Percentiles rank a stretch among this genome's conserved stretches.
phyloP scores from a whole-genome alignment of 2,329 filamentous ascomycete species.

The Monascus ruber region DNA sequence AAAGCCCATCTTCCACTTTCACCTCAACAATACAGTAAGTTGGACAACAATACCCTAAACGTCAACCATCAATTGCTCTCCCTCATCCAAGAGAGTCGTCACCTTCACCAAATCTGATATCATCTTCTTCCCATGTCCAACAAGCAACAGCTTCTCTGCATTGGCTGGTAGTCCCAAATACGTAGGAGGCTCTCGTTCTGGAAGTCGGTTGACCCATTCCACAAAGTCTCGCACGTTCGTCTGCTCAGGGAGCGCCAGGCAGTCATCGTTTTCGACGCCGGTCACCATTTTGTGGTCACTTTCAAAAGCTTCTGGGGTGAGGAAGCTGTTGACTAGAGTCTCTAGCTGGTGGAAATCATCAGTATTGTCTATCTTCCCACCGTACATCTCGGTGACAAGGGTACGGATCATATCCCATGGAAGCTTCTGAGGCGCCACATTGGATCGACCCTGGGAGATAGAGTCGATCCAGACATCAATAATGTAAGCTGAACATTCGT shows the following conservation, averaged over 20 bases:
- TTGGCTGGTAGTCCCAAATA: constrained; percentile 90
- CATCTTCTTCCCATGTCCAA: constrained; percentile 76
- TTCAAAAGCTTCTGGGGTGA: constrained; percentile 85
- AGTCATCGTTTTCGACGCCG: constrained; percentile 46
- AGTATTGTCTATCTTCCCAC: constrained; percentile 91
- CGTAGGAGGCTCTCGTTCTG: constrained; percentile 90
- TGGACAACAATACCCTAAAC: constrained; percentile 11
- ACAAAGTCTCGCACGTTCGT: constrained; percentile 79
- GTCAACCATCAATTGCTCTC: constrained; percentile 77
- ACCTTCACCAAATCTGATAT: constrained; percentile 76
- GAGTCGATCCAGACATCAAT: constrained; percentile 89
- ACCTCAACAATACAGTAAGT: no score
- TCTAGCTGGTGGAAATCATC: constrained; percentile 66
- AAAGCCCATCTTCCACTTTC: no score
- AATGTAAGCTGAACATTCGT: constrained; percentile 93
- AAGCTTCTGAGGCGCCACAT: constrained; percentile 84
- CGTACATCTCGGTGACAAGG: constrained; percentile 87
- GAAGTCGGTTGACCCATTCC: constrained; percentile 80
- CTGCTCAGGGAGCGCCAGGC: constrained; percentile 63
- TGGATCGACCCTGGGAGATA: constrained; percentile 73
- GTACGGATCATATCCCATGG: constrained; percentile 94
- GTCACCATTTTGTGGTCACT: constrained; percentile 83
- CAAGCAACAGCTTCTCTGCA: constrained; percentile 86
- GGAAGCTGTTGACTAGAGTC: constrained; percentile 61
- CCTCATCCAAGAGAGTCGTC: constrained; percentile 80